These are phyloP conservation scores for Colletotrichum scovillei DNA, from an alignment of 2,329 filamentous ascomycete species.

Conservation along the genomic window DNA sequence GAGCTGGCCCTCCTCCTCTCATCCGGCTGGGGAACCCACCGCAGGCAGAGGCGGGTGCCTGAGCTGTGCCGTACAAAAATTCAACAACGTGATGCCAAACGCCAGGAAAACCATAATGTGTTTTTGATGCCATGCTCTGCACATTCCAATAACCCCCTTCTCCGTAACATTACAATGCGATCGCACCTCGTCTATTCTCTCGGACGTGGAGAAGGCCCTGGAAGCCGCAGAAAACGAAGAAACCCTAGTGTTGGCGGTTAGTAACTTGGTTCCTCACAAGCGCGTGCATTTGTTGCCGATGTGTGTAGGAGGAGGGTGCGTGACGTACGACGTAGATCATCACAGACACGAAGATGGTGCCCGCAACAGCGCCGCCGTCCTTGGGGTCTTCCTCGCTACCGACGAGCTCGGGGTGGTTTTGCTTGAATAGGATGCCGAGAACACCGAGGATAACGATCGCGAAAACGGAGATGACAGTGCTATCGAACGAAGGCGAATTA, in stretches of 20 bases:
- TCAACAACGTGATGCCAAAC: conserved; percentile 32
- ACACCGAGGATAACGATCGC: conserved; percentile 73
- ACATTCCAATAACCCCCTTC: neutral
- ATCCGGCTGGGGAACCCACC: neutral
- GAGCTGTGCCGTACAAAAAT: conserved; percentile 8
- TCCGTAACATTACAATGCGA: conserved; percentile 68
- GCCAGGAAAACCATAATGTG: conserved; percentile 33
- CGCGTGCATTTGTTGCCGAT: no score
- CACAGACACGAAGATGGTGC: conserved; percentile 88
- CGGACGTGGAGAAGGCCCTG: conserved; percentile 89
- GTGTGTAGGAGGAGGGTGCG: neutral
- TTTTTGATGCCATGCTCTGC: conserved; percentile 29
- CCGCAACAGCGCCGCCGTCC: conserved; percentile 82
- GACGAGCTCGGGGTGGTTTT: conserved; percentile 85
- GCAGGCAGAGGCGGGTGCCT: conserved; percentile 4
- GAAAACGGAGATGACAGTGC: conserved; percentile 78
- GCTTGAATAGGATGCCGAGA: conserved; percentile 78
- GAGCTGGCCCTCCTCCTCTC: neutral
- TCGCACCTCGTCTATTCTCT: conserved; percentile 85
- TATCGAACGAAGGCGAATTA: conserved; percentile 49
- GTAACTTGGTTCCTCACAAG: neutral
- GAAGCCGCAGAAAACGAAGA: conserved; percentile 90
- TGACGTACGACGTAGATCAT: conserved; percentile 85
- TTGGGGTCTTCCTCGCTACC: conserved; percentile 78
- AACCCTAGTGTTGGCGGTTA: conserved; percentile 66